Evolutionary conservation across 2,329 filamentous ascomycete species (phyloP), one percentile per base, ranked within the genome.

Genomic region (Xylariaceae sp.): DNA sequence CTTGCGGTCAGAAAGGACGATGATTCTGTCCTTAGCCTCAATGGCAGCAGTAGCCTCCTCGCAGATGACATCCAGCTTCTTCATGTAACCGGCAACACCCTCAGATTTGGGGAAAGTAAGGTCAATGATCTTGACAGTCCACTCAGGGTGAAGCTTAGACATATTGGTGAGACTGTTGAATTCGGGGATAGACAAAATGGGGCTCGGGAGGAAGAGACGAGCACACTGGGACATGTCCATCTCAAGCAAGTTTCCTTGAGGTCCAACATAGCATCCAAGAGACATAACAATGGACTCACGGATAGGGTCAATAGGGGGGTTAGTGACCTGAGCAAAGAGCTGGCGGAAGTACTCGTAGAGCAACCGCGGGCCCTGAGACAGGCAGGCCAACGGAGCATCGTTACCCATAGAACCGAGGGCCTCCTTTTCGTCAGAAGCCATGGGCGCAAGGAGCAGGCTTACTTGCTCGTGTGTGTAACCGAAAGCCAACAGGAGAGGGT

Each of bases 231-330:
- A 88, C 59, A 90, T 77, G 70, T 96, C 88, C 89, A 97, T 97
- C 77, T 96, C 92, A 35, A 97, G 81, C 59, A 97, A 78, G 73
- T 97, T 97, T 60, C 93, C 93, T 76, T 97, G 93, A 51, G 93
- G 93, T 53, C 93, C 93, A 67, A 97, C 90, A 72, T 97, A 97
- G 70, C 93, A 95, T 73, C 96, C 92, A 47, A 97, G 79, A 58
- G 93, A 97, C 93, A 97, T 97, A 75, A 97, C 93, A 70, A 97
- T 94, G 34, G 92, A 93, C 81, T 97, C 93, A 75, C 93, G 85
- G 69, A 97, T 97, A 37, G 93, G 93, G 72, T 97, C 93, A 71
- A 97, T 97, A 11, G 93, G 93, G 67, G 93, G 93, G 76, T 97
- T 97, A 63, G 93, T 97, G 74, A 97, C 93, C 78, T 97, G 93